Percentiles rank a stretch among this genome's conserved stretches.
Conservation (phyloP, 2,329 filamentous ascomycete species). For the Ophiostoma sp. region DNA sequence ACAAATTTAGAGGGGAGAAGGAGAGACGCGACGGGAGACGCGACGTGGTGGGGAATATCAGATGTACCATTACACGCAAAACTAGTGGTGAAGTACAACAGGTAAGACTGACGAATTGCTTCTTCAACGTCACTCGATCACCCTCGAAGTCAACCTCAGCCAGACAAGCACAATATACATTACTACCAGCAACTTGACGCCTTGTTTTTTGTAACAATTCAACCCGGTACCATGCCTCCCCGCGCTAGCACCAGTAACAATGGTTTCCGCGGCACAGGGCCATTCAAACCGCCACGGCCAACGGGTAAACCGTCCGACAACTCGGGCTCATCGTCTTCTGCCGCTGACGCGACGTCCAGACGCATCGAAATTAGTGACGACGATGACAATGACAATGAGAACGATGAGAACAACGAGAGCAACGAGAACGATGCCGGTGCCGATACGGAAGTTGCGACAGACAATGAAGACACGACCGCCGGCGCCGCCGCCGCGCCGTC, state of each 20-base stretch:
- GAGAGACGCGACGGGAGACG: conserved; percentile 4
- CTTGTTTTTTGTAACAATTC: too few relatives aligned
- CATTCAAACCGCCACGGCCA: conserved; percentile 25
- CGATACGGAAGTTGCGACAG: conserved; percentile 7
- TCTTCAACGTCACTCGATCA: neutral
- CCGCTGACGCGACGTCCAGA: neutral
- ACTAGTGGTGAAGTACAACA: neutral
- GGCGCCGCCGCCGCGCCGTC: conserved; percentile 26
- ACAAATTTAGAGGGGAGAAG: neutral
- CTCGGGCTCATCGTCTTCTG: neutral
- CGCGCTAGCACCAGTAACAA: neutral
- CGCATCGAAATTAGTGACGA: conserved; percentile 15
- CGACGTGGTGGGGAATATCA: neutral
- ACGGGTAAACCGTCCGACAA: neutral
- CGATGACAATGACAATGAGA: conserved; percentile 2
- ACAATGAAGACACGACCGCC: conserved; percentile 12
- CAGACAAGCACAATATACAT: neutral
- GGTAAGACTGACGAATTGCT: neutral
- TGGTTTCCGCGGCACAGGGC: conserved; percentile 20
- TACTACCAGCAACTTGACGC: too few relatives aligned
- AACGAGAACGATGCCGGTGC: neutral
- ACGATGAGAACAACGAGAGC: conserved; percentile 6
- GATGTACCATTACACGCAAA: conserved; percentile 10
- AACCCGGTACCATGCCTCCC: neutral
- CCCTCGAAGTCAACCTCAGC: neutral